Evolutionary conservation across 495 filamentous ascomycete species (phyloP), one percentile per base, ranked within the genome.

Genomic region (Oidiodendron maius): DNA sequence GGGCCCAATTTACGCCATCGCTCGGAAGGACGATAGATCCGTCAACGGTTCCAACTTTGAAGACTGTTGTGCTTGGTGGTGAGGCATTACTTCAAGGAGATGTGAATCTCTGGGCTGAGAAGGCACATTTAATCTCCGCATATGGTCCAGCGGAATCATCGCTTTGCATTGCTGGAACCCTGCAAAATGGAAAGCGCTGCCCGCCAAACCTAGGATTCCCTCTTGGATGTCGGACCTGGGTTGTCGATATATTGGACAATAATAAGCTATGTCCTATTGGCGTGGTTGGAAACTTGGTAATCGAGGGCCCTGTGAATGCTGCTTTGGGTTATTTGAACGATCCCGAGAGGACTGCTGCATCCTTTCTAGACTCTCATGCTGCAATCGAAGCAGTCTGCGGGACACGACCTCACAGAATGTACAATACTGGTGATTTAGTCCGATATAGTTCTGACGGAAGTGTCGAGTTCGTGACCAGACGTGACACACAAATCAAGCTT

Each of bases 251-350:
- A 0, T 44, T 44, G 0, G 67, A 84, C 48, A 70, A 73, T 40
- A 53, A 78, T 22, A 44, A 56, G 1, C 68, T 86, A 11, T 65
- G 76, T 21, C 77, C 80, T 0, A 59, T 83, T 8, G 82, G 82
- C 15, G 63, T 65, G 4, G 61, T 79, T 26, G 82, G 82, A 28
- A 82, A 86, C 56, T 55, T 84, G 17, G 57, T 77, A 2, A 66
- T 86, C 13, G 80, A 83, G 63, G 80, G 80, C 0, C 74, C 80
- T 0, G 63, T 76, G 22, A 59, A 83, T 15, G 71, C 68, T 6
- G 57, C 64, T 0, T n/a, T n/a, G n/a, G 69, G 68, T 0, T 83
- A 83, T 48, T 59, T 82, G 8, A 57, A 59, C 24, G 42, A 52
- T 24, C 32, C 40, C 4, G 20, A 51, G n/a, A 44, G 46, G 23